A percentile compares a stretch with the other conserved stretches of the same genome.
Evolutionary conservation across 495 filamentous ascomycete species (phyloP).

Genomic region (Margaritispora aquatica): DNA sequence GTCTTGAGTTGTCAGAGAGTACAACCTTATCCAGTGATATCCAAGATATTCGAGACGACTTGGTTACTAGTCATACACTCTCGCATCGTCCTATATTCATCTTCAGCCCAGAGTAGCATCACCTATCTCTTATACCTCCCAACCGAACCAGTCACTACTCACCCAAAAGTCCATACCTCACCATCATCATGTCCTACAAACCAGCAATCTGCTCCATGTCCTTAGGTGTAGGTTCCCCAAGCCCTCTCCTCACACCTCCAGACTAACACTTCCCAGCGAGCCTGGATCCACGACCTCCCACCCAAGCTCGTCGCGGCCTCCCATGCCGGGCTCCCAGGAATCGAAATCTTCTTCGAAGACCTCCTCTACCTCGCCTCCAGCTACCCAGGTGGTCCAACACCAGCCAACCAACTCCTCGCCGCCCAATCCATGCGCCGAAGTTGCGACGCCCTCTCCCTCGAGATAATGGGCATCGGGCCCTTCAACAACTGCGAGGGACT

Average conservation of each 20-base stretch:
- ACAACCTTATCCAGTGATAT: too few relatives aligned
- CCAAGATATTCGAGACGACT: too few relatives aligned
- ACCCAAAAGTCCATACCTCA: background rate
- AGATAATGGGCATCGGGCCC: conserved; percentile 69
- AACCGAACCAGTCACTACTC: background rate
- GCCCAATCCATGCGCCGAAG: conserved; percentile 47
- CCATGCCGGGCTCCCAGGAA: conserved; percentile 57
- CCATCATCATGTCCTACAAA: conserved; percentile 13
- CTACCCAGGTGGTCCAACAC: conserved; percentile 25
- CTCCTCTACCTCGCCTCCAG: conserved; percentile 51
- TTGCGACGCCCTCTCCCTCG: conserved; percentile 51
- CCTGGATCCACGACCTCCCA: conserved; percentile 52
- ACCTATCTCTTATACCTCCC: background rate
- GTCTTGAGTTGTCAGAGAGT: too few relatives aligned
- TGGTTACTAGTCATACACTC: too few relatives aligned
- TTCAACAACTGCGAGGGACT: conserved; percentile 76
- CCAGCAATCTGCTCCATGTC: conserved; percentile 12
- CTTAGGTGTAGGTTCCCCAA: conserved; percentile 6
- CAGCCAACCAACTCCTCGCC: conserved; percentile 48
- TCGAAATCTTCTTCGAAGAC: conserved; percentile 81
- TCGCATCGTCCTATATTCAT: too few relatives aligned
- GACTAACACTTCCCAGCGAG: conserved; percentile 23
- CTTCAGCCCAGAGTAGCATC: too few relatives aligned
- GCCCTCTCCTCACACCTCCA: background rate
- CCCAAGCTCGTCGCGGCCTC: conserved; percentile 62